phyloP scores from a whole-genome alignment of 1,284 basidiomycete species.

The Fomitopsis betulina region DNA sequence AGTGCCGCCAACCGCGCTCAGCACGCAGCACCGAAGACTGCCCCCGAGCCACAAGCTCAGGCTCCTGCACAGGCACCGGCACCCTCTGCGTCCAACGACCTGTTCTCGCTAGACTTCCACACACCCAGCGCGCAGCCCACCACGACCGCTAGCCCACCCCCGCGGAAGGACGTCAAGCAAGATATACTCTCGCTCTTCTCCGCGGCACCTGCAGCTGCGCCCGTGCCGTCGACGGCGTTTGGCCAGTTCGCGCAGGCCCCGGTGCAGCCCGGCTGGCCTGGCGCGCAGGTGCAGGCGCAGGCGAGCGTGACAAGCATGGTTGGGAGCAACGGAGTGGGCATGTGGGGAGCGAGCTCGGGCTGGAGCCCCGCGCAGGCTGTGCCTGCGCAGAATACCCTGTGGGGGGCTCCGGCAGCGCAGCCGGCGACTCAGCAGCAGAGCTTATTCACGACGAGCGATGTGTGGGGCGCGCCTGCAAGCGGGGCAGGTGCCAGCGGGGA shows the following conservation, averaged over 20 bases:
- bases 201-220: conserved; percentile 30
- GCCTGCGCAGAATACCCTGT: conserved; percentile 33
- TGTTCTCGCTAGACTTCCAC: conserved; percentile 87
- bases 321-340: conserved; percentile 48
- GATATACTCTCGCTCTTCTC: conserved; percentile 87
- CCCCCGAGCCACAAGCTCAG: conserved; percentile 23
- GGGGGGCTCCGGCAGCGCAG: conserved; percentile 32
- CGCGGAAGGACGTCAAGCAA: conserved; percentile 73
- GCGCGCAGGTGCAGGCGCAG: conserved; percentile 16
- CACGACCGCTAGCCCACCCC: conserved; percentile 27
- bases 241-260: conserved; percentile 21
- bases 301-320: conserved; percentile 45
- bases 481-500: conserved; percentile 24
- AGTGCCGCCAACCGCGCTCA: conserved; percentile 21
- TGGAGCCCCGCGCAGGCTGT: conserved; percentile 38
- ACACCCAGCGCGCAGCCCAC: conserved; percentile 38
- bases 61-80: conserved; percentile 16
- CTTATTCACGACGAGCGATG: conserved; percentile 43
- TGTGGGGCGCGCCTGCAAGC: conserved; percentile 45
- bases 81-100: conserved; percentile 43
- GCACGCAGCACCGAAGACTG: conserved; percentile 20
- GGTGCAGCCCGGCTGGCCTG: conserved; percentile 23
- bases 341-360: conserved; percentile 64
- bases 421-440: conserved; percentile 21
- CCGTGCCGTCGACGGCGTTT: conserved; percentile 15